phyloP scores from a whole-genome alignment of 345 rosid species.

The Trapa incisa region DNA sequence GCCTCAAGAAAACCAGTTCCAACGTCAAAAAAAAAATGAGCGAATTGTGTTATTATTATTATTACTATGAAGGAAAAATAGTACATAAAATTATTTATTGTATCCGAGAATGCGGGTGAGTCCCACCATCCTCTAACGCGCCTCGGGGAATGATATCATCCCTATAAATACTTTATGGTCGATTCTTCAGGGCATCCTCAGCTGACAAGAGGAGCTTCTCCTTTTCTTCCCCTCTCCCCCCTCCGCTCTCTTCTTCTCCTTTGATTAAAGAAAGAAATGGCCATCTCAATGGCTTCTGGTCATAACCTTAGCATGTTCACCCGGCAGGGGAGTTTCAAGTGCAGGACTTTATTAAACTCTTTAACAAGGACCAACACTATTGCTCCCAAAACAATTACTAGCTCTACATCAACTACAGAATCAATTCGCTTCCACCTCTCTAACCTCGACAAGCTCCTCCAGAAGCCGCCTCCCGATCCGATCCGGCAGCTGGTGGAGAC shows the following conservation, averaged over 20 bases:
- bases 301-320: constrained; percentile 28
- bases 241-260: neutral
- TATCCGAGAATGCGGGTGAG: too few relatives aligned
- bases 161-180: too few relatives aligned
- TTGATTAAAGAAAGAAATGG: constrained; percentile 21
- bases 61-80: too few relatives aligned
- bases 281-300: constrained; percentile 31
- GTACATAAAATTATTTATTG: too few relatives aligned
- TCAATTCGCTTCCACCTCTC: constrained; percentile 28
- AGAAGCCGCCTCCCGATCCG: constrained; percentile 11
- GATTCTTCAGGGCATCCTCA: too few relatives aligned
- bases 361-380: neutral
- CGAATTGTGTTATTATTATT: too few relatives aligned
- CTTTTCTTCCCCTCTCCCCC: neutral
- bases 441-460: constrained; percentile 61
- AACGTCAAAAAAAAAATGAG: too few relatives aligned
- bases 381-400: neutral
- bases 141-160: too few relatives aligned
- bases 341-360: constrained; percentile 31
- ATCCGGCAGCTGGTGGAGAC: neutral
- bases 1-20: too few relatives aligned
- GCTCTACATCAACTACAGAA: constrained; percentile 13
- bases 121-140: too few relatives aligned
- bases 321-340: constrained; percentile 34
- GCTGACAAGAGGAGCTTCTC: neutral